Percentiles rank a stretch among this genome's conserved stretches.
phyloP scores from a whole-genome alignment of 345 rosid genomes.

The Ceriops tagal region DNA sequence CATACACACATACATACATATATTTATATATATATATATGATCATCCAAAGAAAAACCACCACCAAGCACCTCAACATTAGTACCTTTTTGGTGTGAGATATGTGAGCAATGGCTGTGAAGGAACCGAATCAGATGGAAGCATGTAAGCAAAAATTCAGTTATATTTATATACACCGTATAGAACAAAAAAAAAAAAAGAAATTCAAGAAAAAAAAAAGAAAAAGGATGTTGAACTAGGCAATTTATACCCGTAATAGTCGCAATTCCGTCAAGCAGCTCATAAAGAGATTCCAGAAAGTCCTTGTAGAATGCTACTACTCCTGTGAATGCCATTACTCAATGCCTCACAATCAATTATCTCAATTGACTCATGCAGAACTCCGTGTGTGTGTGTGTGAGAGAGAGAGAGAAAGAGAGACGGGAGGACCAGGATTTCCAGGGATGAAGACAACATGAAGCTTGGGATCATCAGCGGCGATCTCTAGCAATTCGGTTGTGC shows the following conservation, averaged over 20 bases:
- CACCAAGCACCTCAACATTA: not conserved
- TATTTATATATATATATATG: too few relatives aligned
- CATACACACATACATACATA: too few relatives aligned
- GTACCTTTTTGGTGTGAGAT: constrained; percentile 64
- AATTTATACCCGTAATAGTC: constrained; percentile 25
- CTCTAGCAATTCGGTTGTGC: constrained; percentile 64
- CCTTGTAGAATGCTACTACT: constrained; percentile 59
- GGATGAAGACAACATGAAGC: constrained; percentile 61
- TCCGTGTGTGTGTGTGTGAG: not conserved
- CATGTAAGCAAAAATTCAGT: too few relatives aligned
- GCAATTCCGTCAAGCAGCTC: constrained; percentile 52
- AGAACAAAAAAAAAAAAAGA: too few relatives aligned
- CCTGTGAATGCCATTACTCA: constrained; percentile 32
- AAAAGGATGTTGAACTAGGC: too few relatives aligned
- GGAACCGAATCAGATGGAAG: too few relatives aligned
- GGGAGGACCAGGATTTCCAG: constrained; percentile 74
- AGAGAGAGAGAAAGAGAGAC: not conserved
- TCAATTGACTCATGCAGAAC: not conserved
- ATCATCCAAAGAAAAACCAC: not conserved
- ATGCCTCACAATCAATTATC: not conserved
- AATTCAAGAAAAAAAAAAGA: too few relatives aligned
- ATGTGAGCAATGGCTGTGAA: constrained; percentile 52
- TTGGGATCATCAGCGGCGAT: constrained; percentile 57
- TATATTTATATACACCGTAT: too few relatives aligned
- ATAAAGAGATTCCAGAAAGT: constrained; percentile 59